Evolutionary conservation across 257 asterid genomes (phyloP), one percentile per base, ranked within the genome.

Genomic region (Echites panduratus): DNA sequence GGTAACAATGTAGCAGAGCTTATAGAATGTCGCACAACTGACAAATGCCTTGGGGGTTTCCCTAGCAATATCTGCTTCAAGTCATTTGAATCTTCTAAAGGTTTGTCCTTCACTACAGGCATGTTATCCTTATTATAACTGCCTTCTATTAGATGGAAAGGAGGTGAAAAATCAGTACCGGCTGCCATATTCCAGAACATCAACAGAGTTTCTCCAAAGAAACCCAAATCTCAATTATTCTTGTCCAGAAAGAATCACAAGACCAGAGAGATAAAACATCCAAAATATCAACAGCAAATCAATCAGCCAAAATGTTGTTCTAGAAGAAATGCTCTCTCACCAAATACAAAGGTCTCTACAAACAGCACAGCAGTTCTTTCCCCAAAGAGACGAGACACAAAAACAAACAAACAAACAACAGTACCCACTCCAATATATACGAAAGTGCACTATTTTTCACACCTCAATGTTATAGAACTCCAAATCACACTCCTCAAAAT

Each of bases 141-240:
- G 77, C 83, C n/a, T n/a, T n/a, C n/a, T n/a, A n/a, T n/a, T n/a
- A n/a, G n/a, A n/a, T n/a, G n/a, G n/a, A n/a, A n/a, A 57, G 84
- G 81, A 66, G 80, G 82, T 20, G 97, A 77, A 76, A 79, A 81
- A 79, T 88, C 89, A 73, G 92, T 73, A 61, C 79, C 90, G 62
- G 89, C 92, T 70, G 96, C 94, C 98, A 92, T 92, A 74, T 45
- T 82, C 75, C 75, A 81, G 72, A 52, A 63, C 79, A 75, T 58
- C 70, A 58, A 66, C 71, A 16, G 68, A 63, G 65, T 62, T n/a
- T 70, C 40, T 53, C 7, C 53, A 14, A 9, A 54, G 74, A 53
- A 63, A 73, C 71, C 73, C 40, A 79, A 59, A 77, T 45, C 90
- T 85, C 83, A 78, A 84, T 44, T 67, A 52, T 58, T 20, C 53